Evolutionary conservation across 495 filamentous ascomycete species (phyloP).

Genomic region (Neurospora sp.): DNA sequence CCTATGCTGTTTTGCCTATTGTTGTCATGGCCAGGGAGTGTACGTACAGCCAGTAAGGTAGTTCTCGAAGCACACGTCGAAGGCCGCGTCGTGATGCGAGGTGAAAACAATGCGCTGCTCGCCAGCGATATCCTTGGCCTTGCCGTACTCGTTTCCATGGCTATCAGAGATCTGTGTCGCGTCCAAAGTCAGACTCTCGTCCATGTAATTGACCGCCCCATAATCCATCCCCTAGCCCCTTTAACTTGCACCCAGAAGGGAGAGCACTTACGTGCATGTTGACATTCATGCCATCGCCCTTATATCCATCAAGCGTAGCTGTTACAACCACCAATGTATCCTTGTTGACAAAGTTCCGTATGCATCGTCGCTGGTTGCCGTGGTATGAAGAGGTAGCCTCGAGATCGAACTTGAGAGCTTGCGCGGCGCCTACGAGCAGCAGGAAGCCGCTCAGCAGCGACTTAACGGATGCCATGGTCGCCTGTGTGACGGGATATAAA

Average conservation of each 20-base stretch:
- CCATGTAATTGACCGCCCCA: background rate
- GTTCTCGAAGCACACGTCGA: constrained; percentile 98
- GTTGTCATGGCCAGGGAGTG: background rate
- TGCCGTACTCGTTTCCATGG: constrained; percentile 89
- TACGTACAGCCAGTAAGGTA: constrained; percentile 56
- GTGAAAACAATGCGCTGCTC: constrained; percentile 93
- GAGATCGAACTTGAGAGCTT: constrained; percentile 91
- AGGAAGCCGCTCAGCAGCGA: constrained; percentile 39
- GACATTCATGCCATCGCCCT: constrained; percentile 85
- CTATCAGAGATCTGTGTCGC: constrained; percentile 78
- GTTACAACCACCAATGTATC: constrained; percentile 99
- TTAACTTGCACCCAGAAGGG: background rate
- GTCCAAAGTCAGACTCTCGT: background rate
- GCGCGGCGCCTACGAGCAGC: constrained; percentile 49
- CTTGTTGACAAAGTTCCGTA: constrained; percentile 89
- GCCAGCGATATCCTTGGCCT: constrained; percentile 80
- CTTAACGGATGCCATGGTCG: constrained; percentile 22
- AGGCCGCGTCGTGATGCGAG: constrained; percentile 84
- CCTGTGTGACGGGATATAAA: constrained; percentile 1
- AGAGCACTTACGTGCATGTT: constrained; percentile 80
- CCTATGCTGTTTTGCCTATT: background rate
- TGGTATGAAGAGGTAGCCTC: constrained; percentile 53
- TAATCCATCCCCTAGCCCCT: background rate
- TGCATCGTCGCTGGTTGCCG: constrained; percentile 63
- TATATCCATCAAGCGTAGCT: constrained; percentile 69